Evolutionary conservation across 441 rosid species (phyloP), one percentile per base, ranked within the genome.

Genomic region (Omphalea diandra): DNA sequence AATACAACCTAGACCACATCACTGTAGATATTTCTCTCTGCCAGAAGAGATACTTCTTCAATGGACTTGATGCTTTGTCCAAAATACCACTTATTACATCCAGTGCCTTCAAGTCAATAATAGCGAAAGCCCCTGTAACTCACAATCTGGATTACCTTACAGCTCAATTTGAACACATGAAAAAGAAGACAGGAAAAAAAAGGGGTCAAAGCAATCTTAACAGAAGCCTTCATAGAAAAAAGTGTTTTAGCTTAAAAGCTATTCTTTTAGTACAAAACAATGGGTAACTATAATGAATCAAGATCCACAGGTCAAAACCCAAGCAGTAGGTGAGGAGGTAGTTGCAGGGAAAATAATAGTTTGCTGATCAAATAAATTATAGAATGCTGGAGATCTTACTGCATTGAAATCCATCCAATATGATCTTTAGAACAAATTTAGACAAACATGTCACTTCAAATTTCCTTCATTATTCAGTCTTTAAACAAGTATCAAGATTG

Each of bases 381-480:
- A 7, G 12, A 57, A 63, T 56, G 46, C 12, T 12, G 22, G 11
- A 62, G 32, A 15, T 70, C 27, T 54, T 24, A 46, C 44, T 17
- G n/a, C 29, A 52, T 38, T 11, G 36, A 27, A 40, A 41, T 47
- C 67, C 38, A 66, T 0, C n/a, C 26, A 9, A 40, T 24, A 12
- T 40, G 43, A 24, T 54, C 41, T 63, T 32, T 41, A 35, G 33
- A 41, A 56, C 29, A 43, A 26, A 40, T 11, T 31, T n/a, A n/a
- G n/a, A n/a, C n/a, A n/a, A n/a, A n/a, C n/a, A n/a, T n/a, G n/a
- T 68, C 57, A 46, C 26, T 46, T 69, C 41, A 40, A 69, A 41
- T 31, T 61, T 49, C 15, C 8, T 47, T 1, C 22, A 47, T 62
- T 54, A 47, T n/a, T 50, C 32, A 15, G 44, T 43, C 38, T 52